Base-by-base conservation (phyloP, 352 stramenopile genomes). In the Pythium utonaiense region DNA sequence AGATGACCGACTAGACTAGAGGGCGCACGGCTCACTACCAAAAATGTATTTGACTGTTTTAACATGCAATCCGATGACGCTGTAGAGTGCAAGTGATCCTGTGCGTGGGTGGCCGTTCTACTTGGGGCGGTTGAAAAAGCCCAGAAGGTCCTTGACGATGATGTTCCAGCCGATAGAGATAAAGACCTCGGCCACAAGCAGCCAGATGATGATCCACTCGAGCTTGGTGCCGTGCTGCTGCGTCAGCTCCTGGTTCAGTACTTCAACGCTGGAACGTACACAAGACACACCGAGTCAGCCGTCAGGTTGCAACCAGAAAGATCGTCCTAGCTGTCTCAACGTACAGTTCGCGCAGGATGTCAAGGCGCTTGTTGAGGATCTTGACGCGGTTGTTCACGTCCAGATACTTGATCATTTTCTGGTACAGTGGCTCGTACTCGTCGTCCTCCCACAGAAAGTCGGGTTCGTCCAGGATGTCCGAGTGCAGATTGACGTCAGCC, bases 191-290 rank as follows among this genome's bases (percentile, higher is more conserved):
- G 77, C 82, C 44, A 97, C 73, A 48, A 97, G 80, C 50, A 98
- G 84, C 86, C 88, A 97, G 60, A 98, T 97, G 57, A 98, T 86
- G 73, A 97, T 98, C 88, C 85, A 97, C 74, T 98, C 91, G 25
- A 98, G 88, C 55, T 92, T 93, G 16, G 79, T 76, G n/a, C 80
- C 79, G 70, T 97, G 87, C 49, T 94, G 69, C 25, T 89, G 86
- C 42, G 80, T 85, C 48, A 96, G 66, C 65, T 98, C 89, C 44
- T 93, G 89, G 56, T 91, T 93, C 51, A 98, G 66, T 25, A 98
- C 88, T 55, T 96, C 80, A 52, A 98, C 83, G 3, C 84, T 93
- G 59, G 27, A 25, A 6, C 7, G 16, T 19, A 41, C 34, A n/a
- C n/a, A n/a, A n/a, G n/a, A n/a, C n/a, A n/a, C n/a, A n/a, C n/a